Evolutionary conservation across 495 filamentous ascomycete species (phyloP).

Genomic region (Lasiosphaeriaceae sp.): DNA sequence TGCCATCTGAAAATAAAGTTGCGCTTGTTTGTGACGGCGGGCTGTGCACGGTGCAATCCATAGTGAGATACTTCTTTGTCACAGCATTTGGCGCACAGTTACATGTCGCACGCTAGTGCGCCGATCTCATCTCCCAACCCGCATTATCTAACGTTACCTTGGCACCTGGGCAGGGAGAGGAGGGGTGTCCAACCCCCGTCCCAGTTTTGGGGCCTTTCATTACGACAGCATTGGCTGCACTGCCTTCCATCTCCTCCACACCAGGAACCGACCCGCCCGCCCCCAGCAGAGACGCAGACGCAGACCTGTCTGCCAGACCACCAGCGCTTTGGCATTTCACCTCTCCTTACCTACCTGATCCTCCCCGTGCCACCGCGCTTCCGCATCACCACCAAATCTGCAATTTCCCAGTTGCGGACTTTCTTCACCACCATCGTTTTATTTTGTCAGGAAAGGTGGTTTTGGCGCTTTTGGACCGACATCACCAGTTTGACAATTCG

Average conservation of each 20-base stretch:
- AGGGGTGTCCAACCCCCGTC: slow-evolving; percentile 1
- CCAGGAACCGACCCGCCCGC: too few species aligned
- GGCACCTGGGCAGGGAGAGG: not conserved
- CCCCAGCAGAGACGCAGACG: too few species aligned
- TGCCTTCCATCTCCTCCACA: too few species aligned
- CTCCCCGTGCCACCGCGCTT: not conserved
- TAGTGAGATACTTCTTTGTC: slow-evolving; percentile 4
- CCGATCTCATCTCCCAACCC: slow-evolving; percentile 16
- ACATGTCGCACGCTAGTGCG: slow-evolving; percentile 1
- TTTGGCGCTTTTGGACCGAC: not conserved
- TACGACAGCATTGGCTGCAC: slow-evolving; percentile 3
- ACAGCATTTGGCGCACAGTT: not conserved
- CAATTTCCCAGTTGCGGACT: slow-evolving; percentile 3
- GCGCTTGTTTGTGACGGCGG: not conserved
- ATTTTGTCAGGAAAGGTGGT: slow-evolving; percentile 11
- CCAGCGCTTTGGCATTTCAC: not conserved
- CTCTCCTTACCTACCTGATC: not conserved
- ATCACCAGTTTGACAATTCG: not conserved
- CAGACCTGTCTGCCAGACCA: too few species aligned
- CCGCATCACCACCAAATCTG: slow-evolving; percentile 3
- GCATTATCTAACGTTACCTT: slow-evolving; percentile 19
- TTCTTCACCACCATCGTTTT: slow-evolving; percentile 5
- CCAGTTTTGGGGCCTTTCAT: slow-evolving; percentile 1
- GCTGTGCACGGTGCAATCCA: not conserved
- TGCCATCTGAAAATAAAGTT: not conserved